Evolutionary conservation across 345 rosid genomes (phyloP), one percentile per base, ranked within the genome.

Genomic region (Citrus glauca): DNA sequence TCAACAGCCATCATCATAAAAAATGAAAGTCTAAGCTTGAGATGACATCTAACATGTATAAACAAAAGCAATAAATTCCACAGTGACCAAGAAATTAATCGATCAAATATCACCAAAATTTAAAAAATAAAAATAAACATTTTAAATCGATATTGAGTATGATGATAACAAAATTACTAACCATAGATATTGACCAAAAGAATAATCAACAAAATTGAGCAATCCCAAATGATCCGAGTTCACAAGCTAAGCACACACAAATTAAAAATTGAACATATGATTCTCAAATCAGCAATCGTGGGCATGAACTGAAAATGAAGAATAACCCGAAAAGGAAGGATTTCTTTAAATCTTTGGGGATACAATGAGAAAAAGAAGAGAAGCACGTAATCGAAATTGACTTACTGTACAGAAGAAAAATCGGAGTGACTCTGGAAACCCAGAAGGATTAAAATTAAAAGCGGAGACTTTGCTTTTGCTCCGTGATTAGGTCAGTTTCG

Each of bases 401-500:
- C 32, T 33, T 1, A 81, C 83, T 79, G 78, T 10, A 57, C 13
- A 62, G 6, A 16, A 30, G 35, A 73, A 8, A 69, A 66, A 38
- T 71, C 5, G 66, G 62, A 45, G 27, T 9, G 24, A 37, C 55
- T 61, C 61, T 7, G 13, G 35, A 76, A 73, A 7, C 69, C 77
- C 48, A 59, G 71, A 63, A 13, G 61, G 60, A 14, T 71, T 67
- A 57, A 30, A 10, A 60, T 24, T 25, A 55, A 65, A 16, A 20
- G 69, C 45, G 71, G 27, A 14, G 77, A 25, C 33, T 75, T 65
- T 50, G 32, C 62, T n/a, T 37, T 63, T 20, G 22, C 9, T 53
- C 11, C 30, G 6, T 45, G 30, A 25, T 59, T 69, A 45, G 74
- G 74, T 76, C 73, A 76, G 65, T 38, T 76, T 53, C 57, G 22